Base-by-base conservation (phyloP, 2,329 filamentous ascomycete species). In the Emydomyces testavorans region DNA sequence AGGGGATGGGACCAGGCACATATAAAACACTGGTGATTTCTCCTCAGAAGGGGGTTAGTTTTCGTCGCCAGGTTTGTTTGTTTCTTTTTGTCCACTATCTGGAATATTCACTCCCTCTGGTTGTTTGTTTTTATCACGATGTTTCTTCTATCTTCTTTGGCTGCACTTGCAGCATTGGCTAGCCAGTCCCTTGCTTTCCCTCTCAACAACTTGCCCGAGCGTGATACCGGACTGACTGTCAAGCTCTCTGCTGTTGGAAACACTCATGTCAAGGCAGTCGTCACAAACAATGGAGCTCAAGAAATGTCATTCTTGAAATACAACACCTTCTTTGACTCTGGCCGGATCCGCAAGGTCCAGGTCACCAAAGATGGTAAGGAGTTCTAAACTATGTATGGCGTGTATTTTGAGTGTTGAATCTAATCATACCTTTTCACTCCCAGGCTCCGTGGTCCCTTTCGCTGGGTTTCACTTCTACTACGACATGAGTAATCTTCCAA, bases 271-370 rank as follows among this genome's bases (percentile, higher is more conserved):
- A 51, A 52, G 32, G 50, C 50, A 21, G 31, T 39, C 13, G 34
- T 53, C 29, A 52, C 50, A 5, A 53, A 52, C 40, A 50, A 49
- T 13, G 50, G 21, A 5, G 23, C 37, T 10, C 35, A 28, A 26
- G 36, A 21, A 4, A 26, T 50, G 21, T 35, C 24, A 8, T 15
- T 53, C 13, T 24, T 52, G n/a, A 51, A 39, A 21, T 48, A 37
- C 24, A 51, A 53, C 39, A 52, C 37, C 28, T 40, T 50, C 26
- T 42, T 53, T 15, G 50, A 53, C 40, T 23, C 21, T 24, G 37
- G 35, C 38, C 50, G 47, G 15, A 42, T 29, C 21, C 40, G 43
- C 16, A 52, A 52, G 26, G 50, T 48, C 31, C n/a, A 43, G 15
- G 40, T 53, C 16, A 36, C 34, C 38, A 39, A 43, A 8, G 20